Conservation (phyloP, 257 asterid species). For the Salvia splendens region DNA sequence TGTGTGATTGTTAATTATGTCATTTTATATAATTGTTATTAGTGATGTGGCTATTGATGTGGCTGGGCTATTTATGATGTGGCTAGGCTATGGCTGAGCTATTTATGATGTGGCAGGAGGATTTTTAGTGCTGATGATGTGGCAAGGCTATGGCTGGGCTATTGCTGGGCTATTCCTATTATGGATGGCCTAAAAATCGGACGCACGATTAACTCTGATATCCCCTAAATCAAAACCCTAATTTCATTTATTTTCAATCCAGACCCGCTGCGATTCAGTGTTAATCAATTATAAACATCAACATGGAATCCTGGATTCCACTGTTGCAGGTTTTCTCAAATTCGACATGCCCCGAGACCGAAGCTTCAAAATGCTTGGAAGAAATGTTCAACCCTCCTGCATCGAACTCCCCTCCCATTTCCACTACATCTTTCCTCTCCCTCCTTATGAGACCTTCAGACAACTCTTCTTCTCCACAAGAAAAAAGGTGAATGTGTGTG, state of each 20-base stretch:
- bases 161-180: too few relatives aligned
- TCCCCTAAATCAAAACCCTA: conserved; percentile 26
- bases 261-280: neutral
- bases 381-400: conserved; percentile 45
- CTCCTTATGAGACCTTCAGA: conserved; percentile 39
- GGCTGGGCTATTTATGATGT: too few relatives aligned
- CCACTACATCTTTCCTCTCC: conserved; percentile 42
- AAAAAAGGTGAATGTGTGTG: conserved; percentile 38
- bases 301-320: conserved; percentile 75
- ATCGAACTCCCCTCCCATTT: conserved; percentile 39
- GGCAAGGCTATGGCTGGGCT: too few relatives aligned
- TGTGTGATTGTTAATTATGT: too few relatives aligned
- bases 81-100: too few relatives aligned
- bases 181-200: too few relatives aligned
- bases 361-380: conserved; percentile 70
- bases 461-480: conserved; percentile 39
- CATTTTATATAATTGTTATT: too few relatives aligned
- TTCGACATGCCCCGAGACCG: conserved; percentile 69
- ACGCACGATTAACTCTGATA: too few relatives aligned
- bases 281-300: neutral
- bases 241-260: neutral
- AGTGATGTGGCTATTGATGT: too few relatives aligned
- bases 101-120: too few relatives aligned
- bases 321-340: conserved; percentile 60
- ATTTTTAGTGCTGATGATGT: too few relatives aligned